Conservation (phyloP, 768 basidiomycete species). For the Chalciporus piperatus region DNA sequence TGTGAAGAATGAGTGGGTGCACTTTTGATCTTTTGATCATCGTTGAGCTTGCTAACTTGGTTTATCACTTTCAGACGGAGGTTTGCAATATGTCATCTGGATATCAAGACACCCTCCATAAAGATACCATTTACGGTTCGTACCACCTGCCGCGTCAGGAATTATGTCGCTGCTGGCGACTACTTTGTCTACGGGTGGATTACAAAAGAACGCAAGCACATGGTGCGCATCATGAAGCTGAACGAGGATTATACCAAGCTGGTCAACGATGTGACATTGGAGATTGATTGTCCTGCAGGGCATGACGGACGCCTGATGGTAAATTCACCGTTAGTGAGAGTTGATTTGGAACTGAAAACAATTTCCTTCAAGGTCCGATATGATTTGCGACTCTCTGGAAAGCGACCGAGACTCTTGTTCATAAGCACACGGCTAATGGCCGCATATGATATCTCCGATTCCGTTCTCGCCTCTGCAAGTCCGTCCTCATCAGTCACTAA, state of each 20-base stretch:
- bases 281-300: constrained; percentile 29
- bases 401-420: constrained; percentile 21
- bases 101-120: constrained; percentile 26
- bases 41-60: not conserved
- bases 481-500: constrained; percentile 3
- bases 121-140: constrained; percentile 25
- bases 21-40: not conserved
- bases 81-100: constrained; percentile 26
- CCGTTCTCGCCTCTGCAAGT: constrained; percentile 7
- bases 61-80: constrained; percentile 9
- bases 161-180: constrained; percentile 22
- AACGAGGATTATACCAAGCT: constrained; percentile 22
- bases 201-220: constrained; percentile 26
- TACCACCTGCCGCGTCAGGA: constrained; percentile 23
- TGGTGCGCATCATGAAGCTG: constrained; percentile 30
- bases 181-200: constrained; percentile 31
- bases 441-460: constrained; percentile 28
- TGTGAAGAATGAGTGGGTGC: constrained; percentile 23
- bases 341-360: not conserved
- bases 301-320: constrained; percentile 28
- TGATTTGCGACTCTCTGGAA: constrained; percentile 27
- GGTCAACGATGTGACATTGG: constrained; percentile 20
- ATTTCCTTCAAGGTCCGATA: constrained; percentile 22
- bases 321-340: not conserved
- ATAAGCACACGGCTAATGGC: constrained; percentile 29